A percentile compares a stretch with the other conserved stretches of the same genome.
phyloP scores from a whole-genome alignment of 352 stramenopile species.

The Phytophthora vignae region DNA sequence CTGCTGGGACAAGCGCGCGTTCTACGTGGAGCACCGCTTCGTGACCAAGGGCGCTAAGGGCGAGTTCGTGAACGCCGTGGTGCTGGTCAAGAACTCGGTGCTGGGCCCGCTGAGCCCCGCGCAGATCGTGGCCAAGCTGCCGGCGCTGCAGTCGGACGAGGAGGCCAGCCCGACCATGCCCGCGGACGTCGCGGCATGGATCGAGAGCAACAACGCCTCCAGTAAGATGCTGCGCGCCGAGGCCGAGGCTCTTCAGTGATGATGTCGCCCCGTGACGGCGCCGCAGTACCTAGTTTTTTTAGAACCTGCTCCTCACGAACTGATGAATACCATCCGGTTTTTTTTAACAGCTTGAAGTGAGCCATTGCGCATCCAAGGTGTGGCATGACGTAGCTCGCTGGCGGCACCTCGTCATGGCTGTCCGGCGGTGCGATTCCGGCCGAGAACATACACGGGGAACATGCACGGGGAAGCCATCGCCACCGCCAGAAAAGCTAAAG shows the following conservation, averaged over 20 bases:
- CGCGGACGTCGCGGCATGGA: conserved; percentile 68
- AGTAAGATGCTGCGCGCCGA: conserved; percentile 73
- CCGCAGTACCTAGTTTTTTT: conserved; percentile 22
- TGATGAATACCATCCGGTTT: conserved; percentile 31
- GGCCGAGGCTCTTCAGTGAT: conserved; percentile 14
- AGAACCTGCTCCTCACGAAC: conserved; percentile 25
- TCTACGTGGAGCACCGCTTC: conserved; percentile 90
- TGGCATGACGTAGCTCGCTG: conserved; percentile 26
- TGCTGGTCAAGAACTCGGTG: conserved; percentile 90
- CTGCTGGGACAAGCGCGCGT: conserved; percentile 83
- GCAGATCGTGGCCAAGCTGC: conserved; percentile 73
- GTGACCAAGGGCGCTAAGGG: conserved; percentile 49
- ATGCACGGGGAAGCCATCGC: background rate
- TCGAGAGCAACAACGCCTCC: conserved; percentile 78
- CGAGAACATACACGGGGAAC: too few relatives aligned
- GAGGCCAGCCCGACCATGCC: conserved; percentile 49
- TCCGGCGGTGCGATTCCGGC: background rate
- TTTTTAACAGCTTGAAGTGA: conserved; percentile 25
- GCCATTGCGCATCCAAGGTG: conserved; percentile 13
- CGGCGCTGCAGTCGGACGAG: conserved; percentile 39
- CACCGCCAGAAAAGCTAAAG: conserved; percentile 31
- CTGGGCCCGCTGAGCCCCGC: conserved; percentile 65
- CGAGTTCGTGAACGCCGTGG: conserved; percentile 85
- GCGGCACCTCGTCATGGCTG: background rate
- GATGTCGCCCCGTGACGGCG: too few relatives aligned